Base-by-base conservation (phyloP, 1,284 basidiomycete genomes). In the Hemileia vastatrix region DNA sequence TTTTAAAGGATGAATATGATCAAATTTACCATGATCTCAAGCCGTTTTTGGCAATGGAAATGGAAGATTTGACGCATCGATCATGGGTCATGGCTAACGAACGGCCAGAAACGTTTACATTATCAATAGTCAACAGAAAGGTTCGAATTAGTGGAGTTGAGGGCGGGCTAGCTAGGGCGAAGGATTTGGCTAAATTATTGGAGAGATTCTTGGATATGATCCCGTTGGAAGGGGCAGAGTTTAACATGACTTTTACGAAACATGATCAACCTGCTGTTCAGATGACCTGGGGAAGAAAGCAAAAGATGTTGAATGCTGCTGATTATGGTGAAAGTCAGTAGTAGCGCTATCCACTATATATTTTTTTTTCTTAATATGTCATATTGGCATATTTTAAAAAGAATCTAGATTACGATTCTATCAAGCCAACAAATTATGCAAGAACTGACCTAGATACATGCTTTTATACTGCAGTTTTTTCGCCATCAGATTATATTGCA, bases 401-500 rank as follows among this genome's bases (percentile, higher is more conserved):
- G 11, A 13, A 2, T 2, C n/a, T 15, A 27, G 36, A 27, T 56
- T 18, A 54, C 18, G 3, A 2, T 3, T 23, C 3, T 50, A 15
- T 2, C 11, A 6, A 2, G 13, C 23, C 1, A 1, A 11, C 33
- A 9, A 19, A 4, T 2, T 11, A 2, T 27, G 13, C 19, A 43
- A 11, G 27, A 54, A 2, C 6, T 8, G 19, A 53, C 8, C 2
- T 31, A 36, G 33, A 51, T 4, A 18, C 4, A 47, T 48, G 18
- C 11, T 44, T 24, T 40, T 47, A n/a, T n/a, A 18, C 11, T 6
- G n/a, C 63, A 65, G 56, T 70, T 57, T 67, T 61, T 36, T 67
- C 67, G 8, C 66, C 67, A 2, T 70, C 70, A 18, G 70, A 71
- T 32, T 71, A 67, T 43, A 60, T 70, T 45, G 63, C 64, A 48